These are phyloP conservation scores for Solanum microdontum DNA, from an alignment of 257 asterid genomes.

Conservation along the genomic window DNA sequence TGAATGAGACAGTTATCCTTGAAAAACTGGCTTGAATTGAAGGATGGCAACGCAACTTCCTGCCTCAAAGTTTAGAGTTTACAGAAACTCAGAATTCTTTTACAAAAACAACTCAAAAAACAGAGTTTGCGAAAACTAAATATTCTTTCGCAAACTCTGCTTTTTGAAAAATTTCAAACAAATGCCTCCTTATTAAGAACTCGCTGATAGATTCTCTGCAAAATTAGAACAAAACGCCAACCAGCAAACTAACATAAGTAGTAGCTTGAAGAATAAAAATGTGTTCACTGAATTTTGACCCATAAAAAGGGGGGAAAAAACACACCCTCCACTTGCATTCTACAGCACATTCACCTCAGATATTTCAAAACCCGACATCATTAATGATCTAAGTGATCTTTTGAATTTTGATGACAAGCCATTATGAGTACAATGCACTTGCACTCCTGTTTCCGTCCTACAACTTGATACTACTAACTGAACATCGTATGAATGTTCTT, in stretches of 20 bases:
- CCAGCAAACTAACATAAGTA: neutral
- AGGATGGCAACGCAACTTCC: neutral
- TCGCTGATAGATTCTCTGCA: neutral
- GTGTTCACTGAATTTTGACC: neutral
- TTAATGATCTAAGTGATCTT: neutral
- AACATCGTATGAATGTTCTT: neutral
- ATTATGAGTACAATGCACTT: neutral
- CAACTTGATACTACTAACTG: neutral
- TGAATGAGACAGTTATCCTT: neutral
- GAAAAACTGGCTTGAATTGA: neutral
- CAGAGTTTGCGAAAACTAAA: neutral
- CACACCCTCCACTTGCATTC: neutral
- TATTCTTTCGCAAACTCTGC: neutral
- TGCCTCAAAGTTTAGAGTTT: neutral
- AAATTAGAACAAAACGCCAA: neutral
- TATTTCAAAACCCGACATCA: neutral
- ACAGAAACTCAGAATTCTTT: neutral
- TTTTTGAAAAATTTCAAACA: neutral
- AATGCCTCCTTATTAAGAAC: neutral
- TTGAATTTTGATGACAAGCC: neutral
- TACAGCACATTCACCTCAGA: neutral
- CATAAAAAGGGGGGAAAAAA: neutral
- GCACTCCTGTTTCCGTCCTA: neutral
- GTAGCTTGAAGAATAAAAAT: neutral
- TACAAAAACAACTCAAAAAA: neutral